A percentile compares a stretch with the other conserved stretches of the same genome.
Evolutionary conservation across 352 stramenopile species (phyloP).

Genomic region (Phytopythium oedochilum): DNA sequence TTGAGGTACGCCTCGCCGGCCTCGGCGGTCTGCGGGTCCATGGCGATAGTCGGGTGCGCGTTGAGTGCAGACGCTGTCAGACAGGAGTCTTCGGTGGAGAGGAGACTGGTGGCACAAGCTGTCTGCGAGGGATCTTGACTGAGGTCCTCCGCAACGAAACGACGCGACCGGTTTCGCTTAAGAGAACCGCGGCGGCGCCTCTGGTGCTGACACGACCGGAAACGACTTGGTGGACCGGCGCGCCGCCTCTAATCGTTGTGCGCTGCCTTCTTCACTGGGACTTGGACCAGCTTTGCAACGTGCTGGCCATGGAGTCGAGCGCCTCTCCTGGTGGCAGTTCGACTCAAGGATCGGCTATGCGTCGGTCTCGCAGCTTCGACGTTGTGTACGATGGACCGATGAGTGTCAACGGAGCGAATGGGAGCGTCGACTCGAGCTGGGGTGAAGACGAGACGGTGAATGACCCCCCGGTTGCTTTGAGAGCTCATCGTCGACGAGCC

Average conservation of each 20-base stretch:
- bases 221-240: not conserved
- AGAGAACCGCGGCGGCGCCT: not conserved
- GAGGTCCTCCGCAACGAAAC: slow-evolving; percentile 3
- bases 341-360: slow-evolving; percentile 12
- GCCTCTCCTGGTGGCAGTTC: not conserved
- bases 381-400: not conserved
- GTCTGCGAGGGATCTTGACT: not conserved
- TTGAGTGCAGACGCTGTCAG: not conserved
- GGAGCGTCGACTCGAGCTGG: too few relatives aligned
- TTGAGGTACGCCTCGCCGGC: slow-evolving; percentile 85
- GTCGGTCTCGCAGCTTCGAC: slow-evolving; percentile 47
- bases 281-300: too few relatives aligned
- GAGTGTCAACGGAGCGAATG: not conserved
- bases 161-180: slow-evolving; percentile 3
- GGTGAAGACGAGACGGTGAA: not conserved
- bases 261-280: too few relatives aligned
- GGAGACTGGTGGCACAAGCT: not conserved
- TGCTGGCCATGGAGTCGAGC: not conserved
- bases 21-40: slow-evolving; percentile 77
- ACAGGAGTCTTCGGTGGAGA: not conserved
- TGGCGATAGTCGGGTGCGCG: not conserved
- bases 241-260: not conserved
- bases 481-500: not conserved
- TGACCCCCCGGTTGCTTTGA: not conserved
- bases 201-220: not conserved